Evolutionary conservation across 2,329 filamentous ascomycete genomes (phyloP).

Genomic region (Fusarium sp.): DNA sequence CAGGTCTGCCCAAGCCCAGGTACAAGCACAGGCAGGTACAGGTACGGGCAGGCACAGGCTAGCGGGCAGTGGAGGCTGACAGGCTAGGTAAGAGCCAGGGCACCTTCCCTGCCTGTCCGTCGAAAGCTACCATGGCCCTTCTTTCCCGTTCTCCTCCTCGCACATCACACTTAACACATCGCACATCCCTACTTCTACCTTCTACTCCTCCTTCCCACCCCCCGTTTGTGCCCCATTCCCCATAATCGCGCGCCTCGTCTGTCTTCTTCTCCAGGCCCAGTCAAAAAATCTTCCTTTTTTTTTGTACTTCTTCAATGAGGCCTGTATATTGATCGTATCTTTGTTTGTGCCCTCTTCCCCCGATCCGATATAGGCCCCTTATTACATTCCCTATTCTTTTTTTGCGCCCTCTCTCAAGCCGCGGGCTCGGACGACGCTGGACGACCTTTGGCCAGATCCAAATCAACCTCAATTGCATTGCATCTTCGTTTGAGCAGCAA

Average conservation of each 20-base stretch:
- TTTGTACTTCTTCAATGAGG: conserved; percentile 51
- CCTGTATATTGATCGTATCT: conserved; percentile 56
- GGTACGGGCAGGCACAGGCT: conserved; percentile 1
- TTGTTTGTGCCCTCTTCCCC: conserved; percentile 48
- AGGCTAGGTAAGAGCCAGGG: conserved; percentile 2
- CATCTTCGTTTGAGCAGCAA: conserved; percentile 43
- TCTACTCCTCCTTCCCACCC: conserved; percentile 43
- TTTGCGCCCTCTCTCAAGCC: conserved; percentile 44
- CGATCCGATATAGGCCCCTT: conserved; percentile 33
- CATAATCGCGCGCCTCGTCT: conserved; percentile 44
- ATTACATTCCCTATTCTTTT: conserved; percentile 42
- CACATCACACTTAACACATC: conserved; percentile 29
- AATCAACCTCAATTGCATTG: conserved; percentile 44
- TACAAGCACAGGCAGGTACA: conserved; percentile 6
- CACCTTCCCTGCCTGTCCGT: conserved; percentile 20
- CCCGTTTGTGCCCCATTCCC: conserved; percentile 43
- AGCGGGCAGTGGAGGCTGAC: conserved; percentile 5
- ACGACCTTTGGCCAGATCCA: conserved; percentile 42
- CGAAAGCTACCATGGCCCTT: conserved; percentile 21
- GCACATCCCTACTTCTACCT: conserved; percentile 44
- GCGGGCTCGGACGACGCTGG: conserved; percentile 50
- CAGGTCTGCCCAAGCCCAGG: conserved; percentile 4
- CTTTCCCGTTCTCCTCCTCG: conserved; percentile 37
- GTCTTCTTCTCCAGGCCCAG: conserved; percentile 49
- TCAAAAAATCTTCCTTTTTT: conserved; percentile 44